Evolutionary conservation across 805 yeast genomes (phyloP), one percentile per base, ranked within the genome.

Genomic region (Wickerhamiella vanderwaltii): DNA sequence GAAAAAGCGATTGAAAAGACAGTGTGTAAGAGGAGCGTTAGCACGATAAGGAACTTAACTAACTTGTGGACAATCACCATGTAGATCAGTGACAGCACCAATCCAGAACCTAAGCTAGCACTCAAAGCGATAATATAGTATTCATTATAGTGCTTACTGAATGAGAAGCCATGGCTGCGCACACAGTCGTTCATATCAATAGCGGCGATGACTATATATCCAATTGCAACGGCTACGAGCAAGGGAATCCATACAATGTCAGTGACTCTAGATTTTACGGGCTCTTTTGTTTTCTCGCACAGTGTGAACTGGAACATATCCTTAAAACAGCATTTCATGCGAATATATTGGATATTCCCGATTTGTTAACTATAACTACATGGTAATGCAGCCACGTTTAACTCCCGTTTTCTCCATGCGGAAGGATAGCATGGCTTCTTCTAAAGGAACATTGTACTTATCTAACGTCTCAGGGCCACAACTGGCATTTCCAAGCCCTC

Each of bases 71-170:
- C 93, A 45, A 73, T 61, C 1, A 68, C 46, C 39, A 81, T 66
- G 31, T 84, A 75, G 3, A 66, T 47, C 1, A 67, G 40, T 0
- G 94, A 72, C 22, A 81, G 59, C 2, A 73, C 71, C 23, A 83
- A 55, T 0, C 81, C 69, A 6, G 80, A 64, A 11, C 72, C 73
- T 40, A 77, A 68, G 12, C 76, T 71, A 55, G 75, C 73, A 55
- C 82, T 72, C 51, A 85, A 60, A 34, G 84, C 67, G 7, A 80
- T 72, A 5, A 94, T 78, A 55, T 93, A 73, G 61, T 79, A 77
- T 41, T 71, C 65, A 9, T 56, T 52, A 57, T 83, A 81, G 46
- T 80, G 79, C 4, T 79, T 73, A 18, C 72, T 61, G 5, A 87
- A 88, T 45, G 73, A 72, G 43, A 63, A 64, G 11, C 71, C 61